phyloP scores from a whole-genome alignment of 2,329 filamentous ascomycete genomes.

The Penicillium sp. region DNA sequence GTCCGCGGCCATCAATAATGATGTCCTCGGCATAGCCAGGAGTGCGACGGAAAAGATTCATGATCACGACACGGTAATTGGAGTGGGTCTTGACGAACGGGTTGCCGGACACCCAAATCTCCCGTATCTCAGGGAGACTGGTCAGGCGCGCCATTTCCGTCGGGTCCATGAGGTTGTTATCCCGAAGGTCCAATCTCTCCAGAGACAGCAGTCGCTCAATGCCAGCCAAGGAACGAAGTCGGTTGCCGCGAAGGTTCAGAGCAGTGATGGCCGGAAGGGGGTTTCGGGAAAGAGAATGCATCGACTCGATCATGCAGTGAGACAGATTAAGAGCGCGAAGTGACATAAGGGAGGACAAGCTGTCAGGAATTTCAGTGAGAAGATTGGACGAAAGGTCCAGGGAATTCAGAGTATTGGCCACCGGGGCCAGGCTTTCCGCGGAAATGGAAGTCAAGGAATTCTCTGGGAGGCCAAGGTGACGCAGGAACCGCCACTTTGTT shows the following conservation, averaged over 20 bases:
- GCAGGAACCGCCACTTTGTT: conserved; percentile 92
- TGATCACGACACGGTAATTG: conserved; percentile 83
- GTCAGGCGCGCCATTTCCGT: conserved; percentile 87
- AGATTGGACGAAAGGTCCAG: conserved; percentile 91
- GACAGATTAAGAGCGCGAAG: conserved; percentile 92
- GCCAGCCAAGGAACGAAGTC: conserved; percentile 81
- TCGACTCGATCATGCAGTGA: conserved; percentile 94
- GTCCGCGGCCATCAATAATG: conserved; percentile 79
- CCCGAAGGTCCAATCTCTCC: conserved; percentile 85
- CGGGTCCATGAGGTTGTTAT: conserved; percentile 88
- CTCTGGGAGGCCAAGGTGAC: conserved; percentile 87
- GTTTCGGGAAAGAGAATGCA: conserved; percentile 82
- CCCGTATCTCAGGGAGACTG: conserved; percentile 83
- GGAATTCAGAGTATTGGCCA: conserved; percentile 86
- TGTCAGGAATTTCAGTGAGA: conserved; percentile 92
- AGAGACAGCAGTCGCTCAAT: conserved; percentile 86
- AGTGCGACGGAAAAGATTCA: conserved; percentile 90
- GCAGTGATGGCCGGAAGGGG: conserved; percentile 89
- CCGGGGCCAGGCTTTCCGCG: conserved; percentile 71
- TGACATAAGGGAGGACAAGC: conserved; percentile 78
- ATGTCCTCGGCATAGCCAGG: conserved; percentile 91
- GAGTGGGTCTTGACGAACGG: conserved; percentile 86
- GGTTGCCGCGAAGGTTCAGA: conserved; percentile 86
- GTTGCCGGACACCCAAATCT: conserved; percentile 91
- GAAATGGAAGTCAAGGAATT: conserved; percentile 84